phyloP scores from a whole-genome alignment of 2,329 filamentous ascomycete genomes.

The Pseudogymnoascus sp. region DNA sequence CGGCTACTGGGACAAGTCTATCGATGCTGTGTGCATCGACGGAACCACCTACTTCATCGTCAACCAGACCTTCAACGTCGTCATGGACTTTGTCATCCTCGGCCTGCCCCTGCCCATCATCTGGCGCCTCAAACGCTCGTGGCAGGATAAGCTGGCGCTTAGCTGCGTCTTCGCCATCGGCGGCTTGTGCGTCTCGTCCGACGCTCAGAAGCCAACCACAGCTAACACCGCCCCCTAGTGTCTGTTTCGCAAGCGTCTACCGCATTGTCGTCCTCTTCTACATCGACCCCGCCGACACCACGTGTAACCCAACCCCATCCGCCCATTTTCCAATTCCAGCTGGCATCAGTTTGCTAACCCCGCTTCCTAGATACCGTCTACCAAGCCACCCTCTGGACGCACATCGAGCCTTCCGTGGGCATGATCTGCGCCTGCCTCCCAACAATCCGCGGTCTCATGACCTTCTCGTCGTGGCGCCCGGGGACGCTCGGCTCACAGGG shows the following conservation, averaged over 20 bases:
- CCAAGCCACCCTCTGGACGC: conserved; percentile 13
- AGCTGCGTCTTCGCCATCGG: conserved; percentile 16
- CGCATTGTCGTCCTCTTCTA: conserved; percentile 19
- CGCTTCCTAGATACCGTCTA: neutral
- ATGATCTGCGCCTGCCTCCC: conserved; percentile 18
- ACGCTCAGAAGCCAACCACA: neutral
- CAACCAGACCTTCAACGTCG: conserved; percentile 17
- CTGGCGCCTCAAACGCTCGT: conserved; percentile 14
- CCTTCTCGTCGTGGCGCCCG: neutral
- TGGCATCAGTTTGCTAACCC: neutral
- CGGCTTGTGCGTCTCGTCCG: conserved; percentile 14
- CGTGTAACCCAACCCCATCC: conserved; percentile 14
- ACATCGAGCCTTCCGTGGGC: conserved; percentile 13
- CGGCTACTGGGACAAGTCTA: conserved; percentile 20
- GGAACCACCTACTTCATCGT: conserved; percentile 17
- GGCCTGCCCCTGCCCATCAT: conserved; percentile 17
- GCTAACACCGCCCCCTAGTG: conserved; percentile 4
- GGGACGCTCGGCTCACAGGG: neutral
- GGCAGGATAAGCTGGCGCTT: conserved; percentile 15
- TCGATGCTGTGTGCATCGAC: conserved; percentile 16
- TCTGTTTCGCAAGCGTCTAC: conserved; percentile 20
- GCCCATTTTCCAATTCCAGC: neutral
- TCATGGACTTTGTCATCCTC: conserved; percentile 17
- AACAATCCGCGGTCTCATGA: neutral
- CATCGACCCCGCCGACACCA: conserved; percentile 20